Evolutionary conservation across 441 rosid genomes (phyloP).

Genomic region (Arabidopsis lyrata): DNA sequence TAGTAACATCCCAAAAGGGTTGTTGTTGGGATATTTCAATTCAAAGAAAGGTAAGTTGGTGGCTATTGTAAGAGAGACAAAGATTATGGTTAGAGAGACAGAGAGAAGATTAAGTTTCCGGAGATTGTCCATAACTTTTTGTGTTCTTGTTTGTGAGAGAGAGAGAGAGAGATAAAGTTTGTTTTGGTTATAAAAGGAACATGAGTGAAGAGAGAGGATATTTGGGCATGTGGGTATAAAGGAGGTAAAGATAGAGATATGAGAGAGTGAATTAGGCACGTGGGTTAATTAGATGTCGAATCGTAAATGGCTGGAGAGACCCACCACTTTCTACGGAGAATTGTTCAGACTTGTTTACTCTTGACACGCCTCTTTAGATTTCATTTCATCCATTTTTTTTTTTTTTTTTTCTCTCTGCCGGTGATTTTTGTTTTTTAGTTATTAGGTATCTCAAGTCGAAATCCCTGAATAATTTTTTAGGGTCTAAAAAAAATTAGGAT

Average conservation of each 20-base stretch:
- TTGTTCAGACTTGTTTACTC: not conserved
- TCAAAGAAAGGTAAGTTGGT: slow-evolving; percentile 36
- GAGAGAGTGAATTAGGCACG: slow-evolving; percentile 25
- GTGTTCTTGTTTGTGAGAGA: not conserved
- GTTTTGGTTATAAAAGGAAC: not conserved
- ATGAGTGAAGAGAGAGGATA: slow-evolving; percentile 2
- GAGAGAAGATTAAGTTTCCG: slow-evolving; percentile 32
- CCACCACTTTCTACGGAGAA: not conserved
- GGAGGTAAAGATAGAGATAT: not conserved
- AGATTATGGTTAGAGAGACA: slow-evolving; percentile 20
- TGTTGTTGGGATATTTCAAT: slow-evolving; percentile 28
- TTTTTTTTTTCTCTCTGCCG: not conserved
- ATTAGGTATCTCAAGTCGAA: too few species aligned
- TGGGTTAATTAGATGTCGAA: not conserved
- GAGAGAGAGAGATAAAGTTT: slow-evolving; percentile 6
- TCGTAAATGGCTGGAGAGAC: not conserved
- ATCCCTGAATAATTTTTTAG: too few species aligned
- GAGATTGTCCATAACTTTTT: slow-evolving; percentile 33
- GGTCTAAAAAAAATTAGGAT: too few species aligned
- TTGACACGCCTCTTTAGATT: slow-evolving; percentile 3
- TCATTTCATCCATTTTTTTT: not conserved
- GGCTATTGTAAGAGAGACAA: slow-evolving; percentile 21
- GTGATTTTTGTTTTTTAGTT: not conserved
- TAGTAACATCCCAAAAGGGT: slow-evolving; percentile 2
- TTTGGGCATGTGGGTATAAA: slow-evolving; percentile 19